A percentile compares a stretch with the other conserved stretches of the same genome.
Conservation (phyloP, 2,329 filamentous ascomycete genomes). For the Xylariaceae sp. region DNA sequence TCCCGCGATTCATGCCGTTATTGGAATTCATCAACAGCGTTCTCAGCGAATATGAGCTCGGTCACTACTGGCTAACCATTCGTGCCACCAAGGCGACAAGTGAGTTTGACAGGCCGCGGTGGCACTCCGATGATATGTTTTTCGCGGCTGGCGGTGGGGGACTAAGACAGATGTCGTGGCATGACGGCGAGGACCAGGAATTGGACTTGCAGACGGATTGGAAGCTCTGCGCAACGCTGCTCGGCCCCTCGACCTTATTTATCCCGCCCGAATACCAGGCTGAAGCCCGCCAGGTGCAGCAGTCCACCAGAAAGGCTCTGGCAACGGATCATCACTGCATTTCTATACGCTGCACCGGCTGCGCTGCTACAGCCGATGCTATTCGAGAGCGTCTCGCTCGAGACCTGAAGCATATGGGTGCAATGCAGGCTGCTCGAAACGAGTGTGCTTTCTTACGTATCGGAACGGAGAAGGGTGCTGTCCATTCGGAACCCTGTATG, state of each 20-base stretch:
- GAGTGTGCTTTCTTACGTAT: slow-evolving; percentile 42
- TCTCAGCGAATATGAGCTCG: slow-evolving; percentile 34
- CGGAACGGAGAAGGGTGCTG: slow-evolving; percentile 39
- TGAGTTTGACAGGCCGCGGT: slow-evolving; percentile 43
- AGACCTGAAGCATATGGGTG: slow-evolving; percentile 27
- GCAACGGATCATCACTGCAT: slow-evolving; percentile 38
- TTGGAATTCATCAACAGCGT: slow-evolving; percentile 38
- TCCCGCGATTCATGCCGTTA: slow-evolving; percentile 38
- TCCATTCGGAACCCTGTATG: slow-evolving; percentile 42
- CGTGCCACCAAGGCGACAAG: slow-evolving; percentile 41
- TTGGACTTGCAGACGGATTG: slow-evolving; percentile 38
- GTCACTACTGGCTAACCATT: slow-evolving; percentile 46
- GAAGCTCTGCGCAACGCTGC: slow-evolving; percentile 46
- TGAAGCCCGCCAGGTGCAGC: slow-evolving; percentile 34
- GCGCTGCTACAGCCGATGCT: slow-evolving; percentile 39
- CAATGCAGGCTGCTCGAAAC: slow-evolving; percentile 25
- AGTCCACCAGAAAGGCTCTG: slow-evolving; percentile 26
- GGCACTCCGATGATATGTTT: slow-evolving; percentile 50
- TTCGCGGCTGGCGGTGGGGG: slow-evolving; percentile 29
- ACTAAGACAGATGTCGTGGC: slow-evolving; percentile 13
- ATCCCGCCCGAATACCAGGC: slow-evolving; percentile 32
- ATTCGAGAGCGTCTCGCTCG: slow-evolving; percentile 36
- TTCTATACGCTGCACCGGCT: slow-evolving; percentile 42
- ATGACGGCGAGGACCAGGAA: neutral
- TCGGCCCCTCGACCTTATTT: slow-evolving; percentile 46